Evolutionary conservation across 169 alveolate species (phyloP).

Genomic region (Babesia ovis): DNA sequence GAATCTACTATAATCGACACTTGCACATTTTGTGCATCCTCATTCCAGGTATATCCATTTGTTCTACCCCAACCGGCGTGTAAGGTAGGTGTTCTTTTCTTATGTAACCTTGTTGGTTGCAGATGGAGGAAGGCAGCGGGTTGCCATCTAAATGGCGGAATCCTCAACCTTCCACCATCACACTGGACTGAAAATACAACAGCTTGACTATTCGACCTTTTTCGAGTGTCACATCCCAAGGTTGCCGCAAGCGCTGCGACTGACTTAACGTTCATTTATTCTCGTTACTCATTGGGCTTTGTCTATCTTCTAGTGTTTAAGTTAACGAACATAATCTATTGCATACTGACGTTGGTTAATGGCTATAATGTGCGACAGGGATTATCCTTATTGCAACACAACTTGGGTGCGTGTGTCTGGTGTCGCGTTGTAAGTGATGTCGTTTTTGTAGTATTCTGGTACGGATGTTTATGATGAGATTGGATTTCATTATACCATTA

Average conservation of each 20-base stretch:
- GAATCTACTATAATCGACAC: slow-evolving; percentile 13
- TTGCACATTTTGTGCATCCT: slow-evolving; percentile 16
- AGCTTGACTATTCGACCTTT: neutral
- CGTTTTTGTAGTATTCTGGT: too few species aligned
- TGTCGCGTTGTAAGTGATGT: slow-evolving; percentile 2
- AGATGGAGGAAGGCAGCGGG: neutral
- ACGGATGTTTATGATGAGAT: neutral
- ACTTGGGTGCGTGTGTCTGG: neutral
- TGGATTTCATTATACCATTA: neutral
- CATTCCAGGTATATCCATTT: slow-evolving; percentile 60
- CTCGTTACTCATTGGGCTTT: too few species aligned
- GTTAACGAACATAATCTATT: too few species aligned
- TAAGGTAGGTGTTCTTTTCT: neutral
- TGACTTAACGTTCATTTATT: neutral
- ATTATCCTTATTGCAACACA: neutral
- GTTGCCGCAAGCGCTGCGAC: slow-evolving; percentile 5
- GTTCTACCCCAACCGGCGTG: slow-evolving; percentile 66
- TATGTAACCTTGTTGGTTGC: neutral
- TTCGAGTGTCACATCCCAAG: neutral
- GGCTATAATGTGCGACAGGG: too few species aligned
- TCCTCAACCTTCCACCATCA: neutral
- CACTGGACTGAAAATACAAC: neutral
- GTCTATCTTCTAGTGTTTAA: too few species aligned
- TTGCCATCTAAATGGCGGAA: neutral
- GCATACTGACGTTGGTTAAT: too few species aligned